Conservation (phyloP, 148 eudicot genomes). For the Rhododendron henanense region DNA sequence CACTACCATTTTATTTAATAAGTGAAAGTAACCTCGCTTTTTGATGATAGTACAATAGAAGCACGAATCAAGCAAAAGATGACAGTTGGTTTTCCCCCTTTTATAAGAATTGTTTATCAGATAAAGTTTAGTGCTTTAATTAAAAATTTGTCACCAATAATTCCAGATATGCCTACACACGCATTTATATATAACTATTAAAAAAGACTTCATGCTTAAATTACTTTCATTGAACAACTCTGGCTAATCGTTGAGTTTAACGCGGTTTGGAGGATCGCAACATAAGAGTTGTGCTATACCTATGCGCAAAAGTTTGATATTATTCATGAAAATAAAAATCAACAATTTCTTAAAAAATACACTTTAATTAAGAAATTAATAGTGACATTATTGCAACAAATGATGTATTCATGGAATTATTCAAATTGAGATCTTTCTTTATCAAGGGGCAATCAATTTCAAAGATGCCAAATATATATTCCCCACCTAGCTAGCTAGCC, state of each 20-base stretch:
- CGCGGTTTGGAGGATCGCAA: neutral
- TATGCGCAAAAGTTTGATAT: too few species aligned
- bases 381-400: neutral
- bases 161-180: neutral
- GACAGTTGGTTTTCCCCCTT: slow-evolving; percentile 14
- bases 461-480: slow-evolving; percentile 24
- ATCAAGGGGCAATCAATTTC: neutral
- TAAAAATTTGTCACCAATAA: neutral
- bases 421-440: neutral
- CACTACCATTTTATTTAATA: neutral
- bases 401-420: neutral
- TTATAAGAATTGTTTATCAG: slow-evolving; percentile 14
- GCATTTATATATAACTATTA: neutral
- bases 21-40: slow-evolving; percentile 37
- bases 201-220: neutral
- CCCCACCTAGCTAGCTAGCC: neutral
- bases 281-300: neutral
- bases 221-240: neutral
- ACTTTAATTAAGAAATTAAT: neutral
- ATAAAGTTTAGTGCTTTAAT: neutral
- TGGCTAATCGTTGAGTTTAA: neutral
- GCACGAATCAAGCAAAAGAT: slow-evolving; percentile 28
- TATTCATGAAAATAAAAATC: neutral
- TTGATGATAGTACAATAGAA: slow-evolving; percentile 18
- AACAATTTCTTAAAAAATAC: neutral